These are phyloP conservation scores for Echria macrotheca DNA, from an alignment of 495 filamentous ascomycete species.

Conservation along the genomic window DNA sequence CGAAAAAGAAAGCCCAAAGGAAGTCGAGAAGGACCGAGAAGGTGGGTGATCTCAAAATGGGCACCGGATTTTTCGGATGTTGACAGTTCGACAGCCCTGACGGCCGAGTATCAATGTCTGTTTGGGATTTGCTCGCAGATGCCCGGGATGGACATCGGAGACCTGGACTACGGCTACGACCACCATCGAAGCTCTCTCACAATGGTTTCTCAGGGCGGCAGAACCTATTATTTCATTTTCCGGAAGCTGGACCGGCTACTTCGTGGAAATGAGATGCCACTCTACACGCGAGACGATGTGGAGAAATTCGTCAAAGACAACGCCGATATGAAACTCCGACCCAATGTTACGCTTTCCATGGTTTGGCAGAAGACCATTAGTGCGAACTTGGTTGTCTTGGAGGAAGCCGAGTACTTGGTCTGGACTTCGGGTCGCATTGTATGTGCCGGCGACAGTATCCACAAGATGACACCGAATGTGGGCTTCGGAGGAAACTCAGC, in stretches of 20 bases:
- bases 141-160: slow-evolving; percentile 11
- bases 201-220: slow-evolving; percentile 20
- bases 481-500: slow-evolving; percentile 23
- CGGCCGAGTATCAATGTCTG: slow-evolving; percentile 30
- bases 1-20: slow-evolving; percentile 1
- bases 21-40: slow-evolving; percentile 14
- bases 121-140: slow-evolving; percentile 30
- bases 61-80: no score
- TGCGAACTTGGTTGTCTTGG: slow-evolving; percentile 26
- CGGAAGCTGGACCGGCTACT: slow-evolving; percentile 9
- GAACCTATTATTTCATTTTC: slow-evolving; percentile 36
- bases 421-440: slow-evolving; percentile 45
- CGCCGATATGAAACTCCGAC: slow-evolving; percentile 23
- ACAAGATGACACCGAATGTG: slow-evolving; percentile 39
- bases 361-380: slow-evolving; percentile 22
- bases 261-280: slow-evolving; percentile 11
- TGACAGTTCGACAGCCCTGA: no score
- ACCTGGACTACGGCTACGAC: slow-evolving; percentile 18
- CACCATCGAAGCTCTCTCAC: slow-evolving; percentile 19
- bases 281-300: slow-evolving; percentile 32
- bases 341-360: slow-evolving; percentile 26
- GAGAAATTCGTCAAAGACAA: slow-evolving; percentile 26
- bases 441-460: slow-evolving; percentile 48
- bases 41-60: no score
- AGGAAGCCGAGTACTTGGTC: slow-evolving; percentile 35